phyloP scores from a whole-genome alignment of 2,329 filamentous ascomycete genomes.

The Amauroascus verrucosus region DNA sequence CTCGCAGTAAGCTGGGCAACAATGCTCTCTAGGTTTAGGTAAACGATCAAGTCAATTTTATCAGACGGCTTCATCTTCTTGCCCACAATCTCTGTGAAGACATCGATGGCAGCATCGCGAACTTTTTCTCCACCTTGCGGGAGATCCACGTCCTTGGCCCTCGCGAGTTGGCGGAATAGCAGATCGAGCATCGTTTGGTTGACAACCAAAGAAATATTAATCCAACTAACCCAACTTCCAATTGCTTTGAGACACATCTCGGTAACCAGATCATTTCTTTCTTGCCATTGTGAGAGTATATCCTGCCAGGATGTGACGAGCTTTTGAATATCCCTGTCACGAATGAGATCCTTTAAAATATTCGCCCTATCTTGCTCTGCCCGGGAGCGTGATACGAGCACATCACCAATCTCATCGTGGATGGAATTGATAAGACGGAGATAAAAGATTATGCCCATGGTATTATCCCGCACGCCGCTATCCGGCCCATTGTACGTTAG shows the following conservation, averaged over 20 bases:
- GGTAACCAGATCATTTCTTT: slow-evolving; percentile 60
- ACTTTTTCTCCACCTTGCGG: slow-evolving; percentile 68
- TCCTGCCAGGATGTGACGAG: slow-evolving; percentile 87
- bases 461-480: slow-evolving; percentile 55
- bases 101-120: slow-evolving; percentile 82
- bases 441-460: slow-evolving; percentile 70
- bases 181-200: slow-evolving; percentile 78
- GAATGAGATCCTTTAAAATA: slow-evolving; percentile 80
- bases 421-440: slow-evolving; percentile 79
- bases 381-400: slow-evolving; percentile 67
- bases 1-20: slow-evolving; percentile 77
- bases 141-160: slow-evolving; percentile 50
- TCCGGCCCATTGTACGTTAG: slow-evolving; percentile 55
- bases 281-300: slow-evolving; percentile 67
- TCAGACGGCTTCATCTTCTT: slow-evolving; percentile 96
- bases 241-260: slow-evolving; percentile 87
- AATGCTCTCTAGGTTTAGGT: slow-evolving; percentile 77
- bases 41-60: slow-evolving; percentile 87
- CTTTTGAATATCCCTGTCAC: slow-evolving; percentile 76
- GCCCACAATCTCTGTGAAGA: slow-evolving; percentile 87
- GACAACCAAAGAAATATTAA: slow-evolving; percentile 87
- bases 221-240: slow-evolving; percentile 97
- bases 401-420: slow-evolving; percentile 94
- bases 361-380: slow-evolving; percentile 76
- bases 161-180: slow-evolving; percentile 79